These are phyloP conservation scores for Colletotrichum brevisporum DNA, from an alignment of 2,329 filamentous ascomycete genomes.

Conservation along the genomic window DNA sequence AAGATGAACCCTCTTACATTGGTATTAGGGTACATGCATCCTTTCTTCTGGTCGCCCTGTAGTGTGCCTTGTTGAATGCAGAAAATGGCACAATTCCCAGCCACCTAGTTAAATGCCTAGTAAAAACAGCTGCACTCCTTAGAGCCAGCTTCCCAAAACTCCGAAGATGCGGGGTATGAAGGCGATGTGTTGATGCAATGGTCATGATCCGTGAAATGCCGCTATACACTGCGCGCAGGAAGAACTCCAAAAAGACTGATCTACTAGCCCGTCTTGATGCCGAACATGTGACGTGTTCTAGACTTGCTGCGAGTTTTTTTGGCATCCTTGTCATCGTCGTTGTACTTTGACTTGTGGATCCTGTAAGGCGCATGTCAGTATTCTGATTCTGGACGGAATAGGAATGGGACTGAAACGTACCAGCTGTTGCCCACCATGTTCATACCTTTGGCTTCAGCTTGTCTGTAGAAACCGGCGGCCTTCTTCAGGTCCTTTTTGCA, in stretches of 20 bases:
- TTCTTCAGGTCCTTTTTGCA: constrained; percentile 98
- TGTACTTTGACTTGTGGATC: constrained; percentile 98
- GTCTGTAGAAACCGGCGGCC: constrained; percentile 89
- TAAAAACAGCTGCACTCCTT: constrained; percentile 37
- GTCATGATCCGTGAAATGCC: constrained; percentile 42
- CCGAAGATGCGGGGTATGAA: constrained; percentile 41
- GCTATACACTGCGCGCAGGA: constrained; percentile 36
- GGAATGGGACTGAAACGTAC: constrained; percentile 67
- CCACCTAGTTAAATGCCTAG: constrained; percentile 32
- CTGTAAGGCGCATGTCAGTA: constrained; percentile 59
- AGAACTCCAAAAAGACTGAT: constrained; percentile 35
- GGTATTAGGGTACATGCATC: constrained; percentile 5
- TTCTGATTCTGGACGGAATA: constrained; percentile 9
- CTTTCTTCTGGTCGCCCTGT: constrained; percentile 10
- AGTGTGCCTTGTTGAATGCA: constrained; percentile 30
- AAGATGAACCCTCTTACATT: constrained; percentile 4
- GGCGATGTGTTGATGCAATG: constrained; percentile 40
- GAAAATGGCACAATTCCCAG: constrained; percentile 36
- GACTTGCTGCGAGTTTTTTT: constrained; percentile 81
- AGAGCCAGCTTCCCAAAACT: constrained; percentile 40
- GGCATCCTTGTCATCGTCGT: constrained; percentile 69
- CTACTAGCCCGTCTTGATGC: constrained; percentile 53
- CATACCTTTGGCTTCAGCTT: constrained; percentile 93
- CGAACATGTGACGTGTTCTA: constrained; percentile 80
- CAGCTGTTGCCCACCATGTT: constrained; percentile 99